Conservation (phyloP, 2,329 filamentous ascomycete species). For the Tricladium varicosporioides region DNA sequence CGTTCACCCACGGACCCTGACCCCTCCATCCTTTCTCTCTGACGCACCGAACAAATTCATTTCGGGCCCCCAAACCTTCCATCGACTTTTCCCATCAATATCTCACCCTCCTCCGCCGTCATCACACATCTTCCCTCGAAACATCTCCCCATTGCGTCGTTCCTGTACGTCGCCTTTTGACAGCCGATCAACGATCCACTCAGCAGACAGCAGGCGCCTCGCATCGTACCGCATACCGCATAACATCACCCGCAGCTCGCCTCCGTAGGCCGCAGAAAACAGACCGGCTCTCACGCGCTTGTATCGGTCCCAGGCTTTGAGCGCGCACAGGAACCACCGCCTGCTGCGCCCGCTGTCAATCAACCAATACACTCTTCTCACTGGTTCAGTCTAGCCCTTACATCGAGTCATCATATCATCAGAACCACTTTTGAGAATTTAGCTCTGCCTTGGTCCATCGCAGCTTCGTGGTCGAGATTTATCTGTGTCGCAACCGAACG, state of each 20-base stretch:
- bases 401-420: not conserved
- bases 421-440: not conserved
- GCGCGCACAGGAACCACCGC: slow-evolving; percentile 11
- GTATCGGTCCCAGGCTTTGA: slow-evolving; percentile 12
- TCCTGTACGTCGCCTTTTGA: not conserved
- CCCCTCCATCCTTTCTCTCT: slow-evolving; percentile 1
- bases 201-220: slow-evolving; percentile 9
- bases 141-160: not conserved
- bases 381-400: not conserved
- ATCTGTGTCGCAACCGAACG: no score
- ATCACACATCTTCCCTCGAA: not conserved
- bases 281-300: slow-evolving; percentile 15
- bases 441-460: not conserved
- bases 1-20: not conserved
- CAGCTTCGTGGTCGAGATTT: not conserved
- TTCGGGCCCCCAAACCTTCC: not conserved
- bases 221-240: slow-evolving; percentile 12
- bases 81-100: not conserved
- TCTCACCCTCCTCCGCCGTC: not conserved
- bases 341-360: not conserved
- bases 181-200: slow-evolving; percentile 2
- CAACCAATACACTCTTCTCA: not conserved
- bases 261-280: slow-evolving; percentile 26
- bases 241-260: slow-evolving; percentile 27
- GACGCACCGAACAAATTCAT: not conserved